Base-by-base conservation (phyloP, 208 protist genomes). In the Trypanosoma scelopori region DNA sequence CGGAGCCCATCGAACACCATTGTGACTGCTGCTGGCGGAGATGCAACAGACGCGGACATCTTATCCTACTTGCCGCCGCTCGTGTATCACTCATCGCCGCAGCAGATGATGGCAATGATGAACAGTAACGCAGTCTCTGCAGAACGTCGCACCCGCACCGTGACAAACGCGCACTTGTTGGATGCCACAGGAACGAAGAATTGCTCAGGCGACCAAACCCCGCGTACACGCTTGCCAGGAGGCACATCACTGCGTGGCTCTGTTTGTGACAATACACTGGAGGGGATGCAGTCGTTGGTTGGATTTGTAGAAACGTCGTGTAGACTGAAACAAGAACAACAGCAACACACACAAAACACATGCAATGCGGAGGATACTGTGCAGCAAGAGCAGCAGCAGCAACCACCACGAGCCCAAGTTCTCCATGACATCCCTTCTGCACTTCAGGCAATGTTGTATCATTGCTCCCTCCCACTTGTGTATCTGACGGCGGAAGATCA, bases 401-500 rank as follows among this genome's bases (percentile, higher is more conserved):
- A 53, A 39, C 4, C 43, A 20, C 20, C 61, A n/a, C n/a, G n/a
- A n/a, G n/a, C n/a, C n/a, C n/a, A n/a, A 1, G 6, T 64, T 25
- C 55, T 74, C 27, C 61, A 55, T 28, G 69, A 74, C 52, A 68
- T 74, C 55, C 69, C 69, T 35, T 67, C 69, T 25, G 72, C 77
- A 0, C 45, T 85, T 7, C 43, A 74, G 20, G 76, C 75, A 9
- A 48, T 85, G 55, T 55, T 85, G 18, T 67, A 71, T 53, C 72
- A 82, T 46, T 82, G 74, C 57, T 50, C 74, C 4, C 61, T 74
- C 41, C 80, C 80, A 18, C 69, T 85, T 47, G 63, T 79, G 30
- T 82, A 69, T 50, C 41, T 85, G 25, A 82, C 75, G 25, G 23
- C 67, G 25, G 53, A 79, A 3, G 80, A 85, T 53, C 71, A 85